These are phyloP conservation scores for Pseudocercospora pini-densiflorae DNA, from an alignment of 2,329 filamentous ascomycete genomes.

Conservation along the genomic window DNA sequence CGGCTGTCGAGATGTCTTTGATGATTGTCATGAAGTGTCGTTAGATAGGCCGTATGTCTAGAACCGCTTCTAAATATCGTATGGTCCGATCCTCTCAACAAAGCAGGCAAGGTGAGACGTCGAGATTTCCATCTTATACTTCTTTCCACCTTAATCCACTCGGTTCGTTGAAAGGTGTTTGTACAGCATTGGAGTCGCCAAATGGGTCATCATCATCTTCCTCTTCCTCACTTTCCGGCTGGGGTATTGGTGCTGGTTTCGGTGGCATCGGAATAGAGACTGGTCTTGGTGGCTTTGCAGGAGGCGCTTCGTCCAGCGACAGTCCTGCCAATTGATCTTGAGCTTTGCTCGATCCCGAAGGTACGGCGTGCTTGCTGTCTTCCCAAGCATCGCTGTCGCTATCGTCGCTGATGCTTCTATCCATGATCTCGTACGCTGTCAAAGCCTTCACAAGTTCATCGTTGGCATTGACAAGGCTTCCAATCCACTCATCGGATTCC, in stretches of 20 bases:
- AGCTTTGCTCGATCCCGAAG: constrained; percentile 12
- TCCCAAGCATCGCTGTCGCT: constrained; percentile 66
- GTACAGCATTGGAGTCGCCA: constrained; percentile 76
- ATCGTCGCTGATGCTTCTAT: constrained; percentile 78
- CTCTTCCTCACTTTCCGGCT: constrained; percentile 53
- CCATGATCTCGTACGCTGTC: constrained; percentile 93
- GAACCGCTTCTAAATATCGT: not conserved
- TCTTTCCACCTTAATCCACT: constrained; percentile 41
- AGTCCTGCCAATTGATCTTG: constrained; percentile 52
- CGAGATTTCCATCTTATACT: constrained; percentile 34
- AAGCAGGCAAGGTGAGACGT: not conserved
- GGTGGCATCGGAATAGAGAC: constrained; percentile 43
- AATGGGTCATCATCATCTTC: constrained; percentile 82
- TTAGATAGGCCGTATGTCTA: not conserved
- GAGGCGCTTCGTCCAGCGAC: constrained; percentile 49
- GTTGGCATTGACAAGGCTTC: constrained; percentile 88
- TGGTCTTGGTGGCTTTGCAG: constrained; percentile 54
- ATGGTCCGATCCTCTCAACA: not conserved
- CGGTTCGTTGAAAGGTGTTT: constrained; percentile 49
- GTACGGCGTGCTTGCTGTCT: constrained; percentile 35
- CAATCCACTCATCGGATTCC: constrained; percentile 89
- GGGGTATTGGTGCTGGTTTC: constrained; percentile 25
- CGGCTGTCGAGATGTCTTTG: not conserved
- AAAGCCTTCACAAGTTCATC: constrained; percentile 93
- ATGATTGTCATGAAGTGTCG: not conserved